Evolutionary conservation across 2,329 filamentous ascomycete species (phyloP), one percentile per base, ranked within the genome.

Genomic region (Cladosporium sp.): DNA sequence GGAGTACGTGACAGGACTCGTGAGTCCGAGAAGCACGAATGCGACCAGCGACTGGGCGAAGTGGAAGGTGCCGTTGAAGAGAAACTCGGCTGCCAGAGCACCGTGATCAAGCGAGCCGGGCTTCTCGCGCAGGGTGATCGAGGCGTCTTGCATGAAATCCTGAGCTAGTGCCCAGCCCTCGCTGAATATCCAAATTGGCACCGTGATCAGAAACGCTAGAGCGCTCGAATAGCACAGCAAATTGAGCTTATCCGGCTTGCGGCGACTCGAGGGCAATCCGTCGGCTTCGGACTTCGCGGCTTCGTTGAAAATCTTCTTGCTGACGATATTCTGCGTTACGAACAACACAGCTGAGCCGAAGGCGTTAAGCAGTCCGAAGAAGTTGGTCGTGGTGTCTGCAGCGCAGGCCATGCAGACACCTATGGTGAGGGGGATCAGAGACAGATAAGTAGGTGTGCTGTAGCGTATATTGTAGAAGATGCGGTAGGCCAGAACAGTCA

Each of bases 341-440:
- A 99, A 99, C 70, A 98, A 90, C 65, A 98, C 83, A 8, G 95
- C 92, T n/a, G 92, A 93, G 38, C 92, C 82, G 44, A 99, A 89
- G 3, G 95, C 93, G 74, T 93, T 94, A 12, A 94, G 74, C 21
- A 99, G 90, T n/a, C 95, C 95, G 61, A 95, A 85, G 69, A 97
- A 86, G 75, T 99, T 93, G 34, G 92, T 94, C 1, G 92, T 90
- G 72, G 96, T 93, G 74, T 93, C 92, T 14, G 93, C 92, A 1
- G 94, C 97, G 78, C 95, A 99, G 11, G 95, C 95, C 71, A 99
- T 86, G 86, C 97, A 92, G 65, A 99, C 95, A n/a, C 95, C 95
- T 0, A 93, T 72, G 0, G 95, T 99, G 55, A 99, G 84, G 1
- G 95, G 95, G n/a, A 79, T 71, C n/a, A 80, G 72, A 4, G 77